Percentiles rank a stretch among this genome's conserved stretches.
These are phyloP conservation scores for Saccharomycopsis fodiens DNA, from an alignment of 805 yeast species.

Conservation along the genomic window DNA sequence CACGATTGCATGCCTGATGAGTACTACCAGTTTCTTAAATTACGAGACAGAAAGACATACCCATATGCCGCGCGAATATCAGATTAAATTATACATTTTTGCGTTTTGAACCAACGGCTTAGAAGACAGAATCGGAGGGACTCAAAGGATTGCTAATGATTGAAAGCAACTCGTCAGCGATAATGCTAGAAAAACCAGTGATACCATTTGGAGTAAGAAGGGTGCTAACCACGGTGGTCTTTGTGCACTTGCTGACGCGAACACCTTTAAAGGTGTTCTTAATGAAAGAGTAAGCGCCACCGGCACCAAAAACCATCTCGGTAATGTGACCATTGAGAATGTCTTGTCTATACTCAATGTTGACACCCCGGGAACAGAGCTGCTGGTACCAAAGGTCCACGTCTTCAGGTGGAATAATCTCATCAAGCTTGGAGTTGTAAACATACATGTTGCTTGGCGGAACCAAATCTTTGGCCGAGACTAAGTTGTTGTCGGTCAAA, in stretches of 20 bases:
- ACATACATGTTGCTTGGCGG: not conserved
- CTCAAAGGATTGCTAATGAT: not conserved
- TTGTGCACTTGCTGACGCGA: not conserved
- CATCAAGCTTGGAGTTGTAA: no score
- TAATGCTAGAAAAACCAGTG: not conserved
- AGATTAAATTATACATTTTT: no score
- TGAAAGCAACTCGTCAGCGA: not conserved
- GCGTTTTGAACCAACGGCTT: no score
- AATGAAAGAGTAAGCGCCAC: not conserved
- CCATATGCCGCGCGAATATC: no score
- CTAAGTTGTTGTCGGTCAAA: not conserved
- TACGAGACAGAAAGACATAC: no score
- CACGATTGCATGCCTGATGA: no score
- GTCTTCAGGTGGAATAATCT: not conserved
- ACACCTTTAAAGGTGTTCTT: not conserved
- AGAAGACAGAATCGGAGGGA: no score
- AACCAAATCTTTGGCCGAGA: no score
- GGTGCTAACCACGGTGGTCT: not conserved
- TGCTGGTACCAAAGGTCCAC: not conserved
- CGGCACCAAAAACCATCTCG: not conserved
- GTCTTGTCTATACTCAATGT: not conserved
- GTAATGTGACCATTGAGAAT: not conserved
- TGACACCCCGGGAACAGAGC: not conserved
- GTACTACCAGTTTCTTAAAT: no score
- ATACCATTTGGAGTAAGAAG: not conserved